Evolutionary conservation across 2,329 filamentous ascomycete genomes (phyloP).

Genomic region (Monosporascus sp.): DNA sequence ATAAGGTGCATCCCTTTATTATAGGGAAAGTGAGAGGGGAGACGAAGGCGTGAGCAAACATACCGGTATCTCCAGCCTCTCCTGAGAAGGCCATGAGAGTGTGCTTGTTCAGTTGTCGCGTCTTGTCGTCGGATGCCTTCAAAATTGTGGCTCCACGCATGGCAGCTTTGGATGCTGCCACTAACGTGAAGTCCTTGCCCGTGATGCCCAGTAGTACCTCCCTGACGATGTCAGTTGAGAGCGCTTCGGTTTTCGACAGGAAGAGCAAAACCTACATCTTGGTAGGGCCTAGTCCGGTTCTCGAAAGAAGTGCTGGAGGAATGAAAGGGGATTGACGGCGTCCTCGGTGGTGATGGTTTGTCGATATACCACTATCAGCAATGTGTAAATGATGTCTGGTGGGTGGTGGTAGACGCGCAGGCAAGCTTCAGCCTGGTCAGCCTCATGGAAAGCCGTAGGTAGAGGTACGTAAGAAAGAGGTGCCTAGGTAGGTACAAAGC

Average conservation of each 20-base stretch:
- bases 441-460: constrained; percentile 6
- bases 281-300: background rate
- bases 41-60: constrained; percentile 14
- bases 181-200: constrained; percentile 97
- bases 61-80: constrained; percentile 92
- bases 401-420: constrained; percentile 28
- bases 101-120: constrained; percentile 83
- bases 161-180: constrained; percentile 94
- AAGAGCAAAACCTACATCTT: constrained; percentile 10
- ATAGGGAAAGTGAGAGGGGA: background rate
- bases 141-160: constrained; percentile 97
- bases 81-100: constrained; percentile 93
- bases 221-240: constrained; percentile 46
- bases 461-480: background rate
- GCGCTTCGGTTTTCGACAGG: background rate
- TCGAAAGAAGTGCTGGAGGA: background rate
- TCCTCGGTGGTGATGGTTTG: background rate
- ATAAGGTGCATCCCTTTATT: background rate
- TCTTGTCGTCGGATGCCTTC: constrained; percentile 96
- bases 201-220: constrained; percentile 97
- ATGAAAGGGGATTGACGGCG: background rate
- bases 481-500: background rate
- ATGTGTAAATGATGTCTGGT: too few species aligned
- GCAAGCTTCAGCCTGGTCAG: constrained; percentile 37
- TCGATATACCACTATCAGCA: background rate